A percentile compares a stretch with the other conserved stretches of the same genome.
Evolutionary conservation across 2,329 filamentous ascomycete species (phyloP).

Genomic region (Pleoardoris graminearum): DNA sequence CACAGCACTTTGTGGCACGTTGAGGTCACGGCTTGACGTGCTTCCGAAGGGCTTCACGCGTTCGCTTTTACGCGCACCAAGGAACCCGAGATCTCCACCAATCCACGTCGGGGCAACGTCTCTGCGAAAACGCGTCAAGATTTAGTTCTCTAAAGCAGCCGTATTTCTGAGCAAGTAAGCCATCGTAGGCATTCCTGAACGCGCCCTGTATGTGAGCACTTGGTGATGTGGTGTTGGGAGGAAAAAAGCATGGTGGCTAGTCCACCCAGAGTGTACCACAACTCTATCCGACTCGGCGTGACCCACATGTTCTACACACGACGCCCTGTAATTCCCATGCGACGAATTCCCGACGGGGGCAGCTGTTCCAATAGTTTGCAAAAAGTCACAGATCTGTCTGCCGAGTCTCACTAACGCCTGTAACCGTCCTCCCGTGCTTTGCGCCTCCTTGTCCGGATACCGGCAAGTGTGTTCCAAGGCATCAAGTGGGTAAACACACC

Average conservation of each 20-base stretch:
- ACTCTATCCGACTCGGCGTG: too few relatives aligned
- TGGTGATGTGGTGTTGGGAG: neutral
- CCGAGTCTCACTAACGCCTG: constrained; percentile 2
- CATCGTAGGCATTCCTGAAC: neutral
- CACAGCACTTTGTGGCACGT: constrained; percentile 19
- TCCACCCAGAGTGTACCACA: too few relatives aligned
- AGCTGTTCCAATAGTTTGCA: constrained; percentile 16
- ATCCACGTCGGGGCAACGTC: neutral
- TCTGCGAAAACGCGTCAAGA: constrained; percentile 12
- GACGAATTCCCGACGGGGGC: constrained; percentile 10
- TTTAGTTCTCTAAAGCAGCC: neutral
- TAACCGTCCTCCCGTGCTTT: neutral
- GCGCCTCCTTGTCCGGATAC: constrained; percentile 17
- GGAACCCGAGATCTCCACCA: too few relatives aligned
- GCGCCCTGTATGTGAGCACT: neutral
- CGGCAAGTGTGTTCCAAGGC: constrained; percentile 20
- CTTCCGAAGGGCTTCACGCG: constrained; percentile 28
- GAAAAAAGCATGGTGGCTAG: too few relatives aligned
- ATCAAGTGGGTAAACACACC: constrained; percentile 30
- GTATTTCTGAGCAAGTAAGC: neutral
- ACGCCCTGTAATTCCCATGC: neutral
- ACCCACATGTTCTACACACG: neutral
- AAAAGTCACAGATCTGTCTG: constrained; percentile 28
- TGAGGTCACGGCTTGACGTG: constrained; percentile 30
- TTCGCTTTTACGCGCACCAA: constrained; percentile 2